A percentile compares a stretch with the other conserved stretches of the same genome.
These are phyloP conservation scores for Aspergillus cristatus DNA, from an alignment of 495 filamentous ascomycete genomes.

Conservation along the genomic window DNA sequence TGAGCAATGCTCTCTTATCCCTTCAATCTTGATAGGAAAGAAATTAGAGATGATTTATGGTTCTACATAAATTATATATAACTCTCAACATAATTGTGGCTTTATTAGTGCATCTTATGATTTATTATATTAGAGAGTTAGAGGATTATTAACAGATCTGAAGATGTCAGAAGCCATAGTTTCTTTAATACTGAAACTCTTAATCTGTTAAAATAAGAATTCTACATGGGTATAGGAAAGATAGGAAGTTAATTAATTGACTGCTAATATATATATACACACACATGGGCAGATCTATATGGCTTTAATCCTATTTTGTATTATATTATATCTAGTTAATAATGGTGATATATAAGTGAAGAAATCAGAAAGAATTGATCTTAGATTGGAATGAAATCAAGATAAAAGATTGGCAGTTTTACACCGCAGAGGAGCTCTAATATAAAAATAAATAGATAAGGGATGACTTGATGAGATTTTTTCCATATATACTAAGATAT, in stretches of 20 bases:
- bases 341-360: background rate
- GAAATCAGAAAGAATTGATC: background rate
- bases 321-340: background rate
- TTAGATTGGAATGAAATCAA: background rate
- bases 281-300: no score
- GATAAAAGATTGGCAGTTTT: no score
- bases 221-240: background rate
- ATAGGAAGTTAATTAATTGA: constrained; percentile 1
- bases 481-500: background rate
- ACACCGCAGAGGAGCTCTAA: background rate
- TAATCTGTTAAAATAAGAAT: background rate
- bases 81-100: background rate
- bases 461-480: background rate
- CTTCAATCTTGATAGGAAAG: background rate
- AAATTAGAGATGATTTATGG: background rate
- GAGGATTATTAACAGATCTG: background rate
- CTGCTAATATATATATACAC: constrained; percentile 1
- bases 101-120: background rate
- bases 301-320: background rate
- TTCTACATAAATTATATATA: background rate
- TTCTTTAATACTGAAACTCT: background rate
- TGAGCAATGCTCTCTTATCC: background rate
- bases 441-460: background rate
- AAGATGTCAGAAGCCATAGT: background rate
- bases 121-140: background rate